These are phyloP conservation scores for Botryotinia convoluta DNA, from an alignment of 2,329 filamentous ascomycete genomes.

Conservation along the genomic window DNA sequence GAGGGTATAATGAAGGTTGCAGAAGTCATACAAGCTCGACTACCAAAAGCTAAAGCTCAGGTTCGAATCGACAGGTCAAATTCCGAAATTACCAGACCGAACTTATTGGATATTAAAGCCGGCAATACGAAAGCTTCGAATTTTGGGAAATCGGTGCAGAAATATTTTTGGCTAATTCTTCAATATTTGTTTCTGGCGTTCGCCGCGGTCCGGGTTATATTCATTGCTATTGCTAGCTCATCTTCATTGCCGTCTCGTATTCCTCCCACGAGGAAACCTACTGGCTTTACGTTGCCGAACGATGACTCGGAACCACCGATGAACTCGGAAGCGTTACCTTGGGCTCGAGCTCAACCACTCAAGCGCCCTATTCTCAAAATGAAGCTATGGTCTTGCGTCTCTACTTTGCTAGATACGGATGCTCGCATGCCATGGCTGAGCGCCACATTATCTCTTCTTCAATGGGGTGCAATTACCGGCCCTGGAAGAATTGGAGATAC, in stretches of 20 bases:
- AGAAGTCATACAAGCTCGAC: conserved; percentile 44
- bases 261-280: conserved; percentile 35
- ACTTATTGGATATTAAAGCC: conserved; percentile 23
- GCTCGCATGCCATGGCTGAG: conserved; percentile 87
- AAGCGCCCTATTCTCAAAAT: conserved; percentile 62
- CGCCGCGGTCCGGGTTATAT: conserved; percentile 63
- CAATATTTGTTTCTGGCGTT: conserved; percentile 50
- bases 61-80: conserved; percentile 36
- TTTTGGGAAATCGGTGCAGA: conserved; percentile 32
- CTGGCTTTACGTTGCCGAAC: conserved; percentile 29
- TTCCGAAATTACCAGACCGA: conserved; percentile 33
- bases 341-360: conserved; percentile 23
- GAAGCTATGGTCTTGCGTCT: conserved; percentile 71
- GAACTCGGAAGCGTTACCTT: conserved; percentile 23
- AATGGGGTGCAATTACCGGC: conserved; percentile 70
- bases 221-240: conserved; percentile 63
- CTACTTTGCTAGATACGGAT: conserved; percentile 70
- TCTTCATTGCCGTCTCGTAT: conserved; percentile 61
- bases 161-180: conserved; percentile 50
- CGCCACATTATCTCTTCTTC: conserved; percentile 71
- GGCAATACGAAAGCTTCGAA: conserved; percentile 25
- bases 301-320: conserved; percentile 29
- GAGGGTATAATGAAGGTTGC: conserved; percentile 75
- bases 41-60: conserved; percentile 36
- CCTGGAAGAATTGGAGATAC: conserved; percentile 72